Base-by-base conservation (phyloP, 1,284 basidiomycete genomes). In the Agroathelia rolfsii region DNA sequence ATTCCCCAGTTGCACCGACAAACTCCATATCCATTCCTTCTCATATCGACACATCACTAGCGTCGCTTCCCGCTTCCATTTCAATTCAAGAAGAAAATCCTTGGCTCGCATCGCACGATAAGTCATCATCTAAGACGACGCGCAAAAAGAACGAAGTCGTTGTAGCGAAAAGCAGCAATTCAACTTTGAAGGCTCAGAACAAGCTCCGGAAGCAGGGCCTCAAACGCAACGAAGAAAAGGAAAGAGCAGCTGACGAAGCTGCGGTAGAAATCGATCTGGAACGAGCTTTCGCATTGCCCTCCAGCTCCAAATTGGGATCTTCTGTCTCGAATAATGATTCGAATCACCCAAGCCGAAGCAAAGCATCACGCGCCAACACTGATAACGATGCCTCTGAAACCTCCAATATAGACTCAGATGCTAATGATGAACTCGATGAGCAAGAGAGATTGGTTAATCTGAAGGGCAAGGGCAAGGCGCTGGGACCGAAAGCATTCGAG, bases 181-280 rank as follows among this genome's bases (percentile, higher is more conserved):
- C 62, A 2, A 54, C 62, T 17, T 66, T 74, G 22, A 87, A 85
- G 51, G 75, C 78, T 2, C 74, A 76, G 39, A 70, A 75, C 49
- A 72, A 73, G 45, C 62, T 90, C 22, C 73, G 77, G 47, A 90
- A 88, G 54, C 62, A 67, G 42, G 56, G 51, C 22, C 58, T 53
- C 43, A 77, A 77, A 45, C 54, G 57, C 6, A 63, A 58, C 5
- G 74, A 71, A 15, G 74, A 70, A 37, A 65, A 62, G 39, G 67
- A 61, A 39, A 70, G 66, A 38, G 69, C 66, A 1, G 61, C 60
- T 39, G 80, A 85, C 24, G 89, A 93, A 42, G 84, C 81, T 1
- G 53, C 58, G 3, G 72, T 94, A 12, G 87, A 92, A 43, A 83
- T 95, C 37, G 68, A 72, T 6, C 47, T 74, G 38, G 62, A 73